These are phyloP conservation scores for Odontarrhena argentea DNA, from an alignment of 345 rosid species.

Conservation along the genomic window DNA sequence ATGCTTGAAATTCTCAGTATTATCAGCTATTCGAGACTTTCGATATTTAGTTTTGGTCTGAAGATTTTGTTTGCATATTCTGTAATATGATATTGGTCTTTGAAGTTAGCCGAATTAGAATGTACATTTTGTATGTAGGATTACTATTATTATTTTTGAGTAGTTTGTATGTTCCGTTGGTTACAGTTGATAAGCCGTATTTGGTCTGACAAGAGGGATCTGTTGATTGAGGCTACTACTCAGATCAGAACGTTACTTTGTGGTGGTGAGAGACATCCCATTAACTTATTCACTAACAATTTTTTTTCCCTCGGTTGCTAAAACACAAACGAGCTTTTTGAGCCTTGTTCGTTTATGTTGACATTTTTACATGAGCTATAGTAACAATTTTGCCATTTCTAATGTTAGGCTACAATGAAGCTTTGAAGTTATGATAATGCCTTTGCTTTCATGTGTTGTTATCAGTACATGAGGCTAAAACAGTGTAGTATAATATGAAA, in stretches of 20 bases:
- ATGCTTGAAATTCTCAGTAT: not conserved
- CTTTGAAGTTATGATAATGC: not conserved
- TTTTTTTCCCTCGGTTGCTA: not conserved
- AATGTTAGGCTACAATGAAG: not conserved
- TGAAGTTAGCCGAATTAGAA: conserved; percentile 12
- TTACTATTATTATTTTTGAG: conserved; percentile 13
- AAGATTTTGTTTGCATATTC: not conserved
- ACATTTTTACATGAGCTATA: conserved; percentile 7
- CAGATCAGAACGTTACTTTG: conserved; percentile 44
- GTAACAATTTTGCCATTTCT: not conserved
- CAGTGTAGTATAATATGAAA: conserved; percentile 14
- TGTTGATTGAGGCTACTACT: conserved; percentile 43
- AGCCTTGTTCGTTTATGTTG: conserved; percentile 1
- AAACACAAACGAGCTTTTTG: not conserved
- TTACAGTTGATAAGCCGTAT: conserved; percentile 44
- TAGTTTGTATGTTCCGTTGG: conserved; percentile 32
- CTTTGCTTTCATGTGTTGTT: conserved; percentile 10
- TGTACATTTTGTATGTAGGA: not conserved
- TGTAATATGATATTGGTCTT: conserved; percentile 6
- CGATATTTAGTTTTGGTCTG: conserved; percentile 9
- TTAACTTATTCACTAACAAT: conserved; percentile 23
- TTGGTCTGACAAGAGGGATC: conserved; percentile 46
- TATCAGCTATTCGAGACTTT: conserved; percentile 16
- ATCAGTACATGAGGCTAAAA: not conserved
- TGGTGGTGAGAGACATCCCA: conserved; percentile 42